Base-by-base conservation (phyloP, 2,329 filamentous ascomycete species). In the Scedosporium apiospermum region DNA sequence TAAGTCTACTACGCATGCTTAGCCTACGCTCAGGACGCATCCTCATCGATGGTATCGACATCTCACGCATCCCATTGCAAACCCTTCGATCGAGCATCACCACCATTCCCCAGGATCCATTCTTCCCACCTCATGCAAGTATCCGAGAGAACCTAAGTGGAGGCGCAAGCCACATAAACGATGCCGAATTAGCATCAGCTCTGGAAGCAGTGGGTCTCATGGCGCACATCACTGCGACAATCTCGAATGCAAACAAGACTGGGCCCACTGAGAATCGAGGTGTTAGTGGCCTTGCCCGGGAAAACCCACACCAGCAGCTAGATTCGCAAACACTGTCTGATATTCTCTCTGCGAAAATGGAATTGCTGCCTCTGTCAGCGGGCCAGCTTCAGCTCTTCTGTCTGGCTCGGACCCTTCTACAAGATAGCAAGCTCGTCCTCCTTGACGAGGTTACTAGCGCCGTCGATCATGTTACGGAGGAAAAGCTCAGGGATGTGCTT, bases 381-480 rank as follows among this genome's bases (percentile, higher is more conserved):
- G 66, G 66, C 12, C 63, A 68, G 63, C 63, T 66, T 53, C 66
- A 67, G 55, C 64, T 67, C 21, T 27, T 69, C 4, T 66, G 61
- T 9, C 64, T 68, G 23, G 66, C 67, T 7, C 58, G 66, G 12
- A 63, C 66, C 2, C 53, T 67, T 6, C 59, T 69, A 7, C 64
- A 61, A 12, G 67, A 66, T 44, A 63, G 49, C 21, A 59, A 38
- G 5, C 63, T 69, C 18, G 23, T 69, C n/a, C 58, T 68, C 4
- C 57, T 68, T 1, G 67, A 69, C 44, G 66, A 69, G 41, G 63
- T 64, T 7, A 66, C 65, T 12, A 65, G 66, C 51, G 57, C 58
- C 18, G 41, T 68, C 2, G 66, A 66, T 21, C 57, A 44, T 5
- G 64, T 64, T 9, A 69, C 61, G 23, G 66, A 68, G 21, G 51